A percentile compares a stretch with the other conserved stretches of the same genome.
Conservation (phyloP, 768 basidiomycete genomes). For the Rickenella mellea region DNA sequence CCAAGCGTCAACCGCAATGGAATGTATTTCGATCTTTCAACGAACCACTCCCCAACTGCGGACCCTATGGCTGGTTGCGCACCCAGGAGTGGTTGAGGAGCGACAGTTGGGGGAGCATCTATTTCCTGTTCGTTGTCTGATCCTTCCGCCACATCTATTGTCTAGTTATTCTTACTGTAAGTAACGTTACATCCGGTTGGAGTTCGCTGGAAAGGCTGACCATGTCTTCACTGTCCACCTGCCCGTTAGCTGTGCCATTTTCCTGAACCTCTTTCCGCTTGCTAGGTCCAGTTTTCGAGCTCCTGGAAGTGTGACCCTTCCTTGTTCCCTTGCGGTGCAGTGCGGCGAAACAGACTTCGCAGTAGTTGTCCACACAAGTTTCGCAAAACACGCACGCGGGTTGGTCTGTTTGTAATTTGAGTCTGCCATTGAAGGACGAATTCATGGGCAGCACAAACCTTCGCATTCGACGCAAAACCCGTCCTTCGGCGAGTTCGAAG, state of each 20-base stretch:
- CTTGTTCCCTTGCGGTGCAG: constrained; percentile 79
- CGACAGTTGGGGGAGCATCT: constrained; percentile 22
- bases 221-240: constrained; percentile 10
- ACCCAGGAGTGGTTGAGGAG: constrained; percentile 27
- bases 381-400: constrained; percentile 70
- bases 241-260: constrained; percentile 10
- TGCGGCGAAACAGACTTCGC: constrained; percentile 79
- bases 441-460: constrained; percentile 34
- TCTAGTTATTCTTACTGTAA: constrained; percentile 12
- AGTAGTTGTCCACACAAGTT: constrained; percentile 63
- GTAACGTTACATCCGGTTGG: not conserved
- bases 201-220: constrained; percentile 10
- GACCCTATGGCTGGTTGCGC: constrained; percentile 52
- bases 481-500: constrained; percentile 34
- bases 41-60: constrained; percentile 75
- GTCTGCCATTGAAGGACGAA: no score
- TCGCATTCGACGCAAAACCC: constrained; percentile 82
- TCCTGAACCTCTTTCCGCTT: constrained; percentile 5
- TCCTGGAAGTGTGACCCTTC: constrained; percentile 52
- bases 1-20: constrained; percentile 63
- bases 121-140: constrained; percentile 27
- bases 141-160: constrained; percentile 39
- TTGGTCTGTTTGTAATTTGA: constrained; percentile 71
- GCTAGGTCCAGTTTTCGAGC: constrained; percentile 35
- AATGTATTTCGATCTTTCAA: constrained; percentile 73